Base-by-base conservation (phyloP, 1,284 basidiomycete genomes). In the Cryptococcus floricola region DNA sequence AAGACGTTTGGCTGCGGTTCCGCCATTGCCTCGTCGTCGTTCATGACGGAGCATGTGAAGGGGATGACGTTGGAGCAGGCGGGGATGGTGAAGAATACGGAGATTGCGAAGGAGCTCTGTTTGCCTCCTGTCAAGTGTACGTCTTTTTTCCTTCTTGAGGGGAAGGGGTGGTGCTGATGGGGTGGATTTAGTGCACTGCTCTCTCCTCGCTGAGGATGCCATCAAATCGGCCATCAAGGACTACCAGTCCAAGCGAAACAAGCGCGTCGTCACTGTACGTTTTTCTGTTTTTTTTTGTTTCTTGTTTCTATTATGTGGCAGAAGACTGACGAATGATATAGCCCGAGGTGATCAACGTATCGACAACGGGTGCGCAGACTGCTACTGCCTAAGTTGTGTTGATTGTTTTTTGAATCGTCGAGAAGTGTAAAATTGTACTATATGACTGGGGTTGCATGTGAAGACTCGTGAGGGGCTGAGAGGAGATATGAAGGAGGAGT, bases 11-110 rank as follows among this genome's bases (percentile, higher is more conserved):
- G 93, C 14, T 78, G 70, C 56, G 75, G 96, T 56, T 95, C 91
- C 61, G 96, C 95, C 63, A 98, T 98, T 62, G 96, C 96, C 2
- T 95, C 91, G 4, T 92, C 89, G 70, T 92, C 89, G 12, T 97
- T 93, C 77, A 92, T 96, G 88, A 99, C 95, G 18, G 95, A 98
- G 80, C 88, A 93, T 51, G 94, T 99, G 65, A 96, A 89, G 80
- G 96, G 96, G 25, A 82, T 98, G 66, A 87, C 87, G 16, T 80
- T 99, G 54, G 94, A 98, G 56, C 89, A 95, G 64, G 96, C 96
- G 13, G 91, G 90, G 56, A 86, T 88, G 72, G 97, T 99, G 71
- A 96, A 94, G 80, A 99, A 99, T 81, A 98, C 95, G 8, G 96
- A 98, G 77, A 98, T 98, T 72, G 96, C 96, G 9, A 94, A 97